phyloP scores from a whole-genome alignment of 371 early-diverging fungal species.

The Apophysomyces elegans region DNA sequence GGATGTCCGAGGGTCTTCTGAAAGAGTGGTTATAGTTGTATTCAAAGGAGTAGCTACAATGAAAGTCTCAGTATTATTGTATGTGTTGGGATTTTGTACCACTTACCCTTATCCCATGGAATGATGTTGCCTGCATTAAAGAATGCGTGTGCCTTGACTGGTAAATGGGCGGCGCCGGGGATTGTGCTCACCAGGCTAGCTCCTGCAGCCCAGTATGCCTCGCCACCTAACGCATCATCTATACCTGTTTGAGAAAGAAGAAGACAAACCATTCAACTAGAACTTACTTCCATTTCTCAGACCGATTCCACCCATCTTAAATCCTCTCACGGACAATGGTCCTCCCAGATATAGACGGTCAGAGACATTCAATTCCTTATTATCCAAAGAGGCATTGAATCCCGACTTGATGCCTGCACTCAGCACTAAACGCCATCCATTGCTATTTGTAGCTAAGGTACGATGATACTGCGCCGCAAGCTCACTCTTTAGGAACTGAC shows the following conservation, averaged over 20 bases:
- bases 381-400: conserved; percentile 55
- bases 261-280: background rate
- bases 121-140: conserved; percentile 84
- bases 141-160: conserved; percentile 85
- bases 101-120: conserved; percentile 50
- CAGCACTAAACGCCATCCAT: conserved; percentile 39
- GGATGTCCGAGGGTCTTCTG: conserved; percentile 64
- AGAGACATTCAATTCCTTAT: conserved; percentile 56
- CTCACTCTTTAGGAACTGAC: conserved; percentile 72
- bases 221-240: conserved; percentile 92
- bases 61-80: background rate
- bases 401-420: conserved; percentile 55
- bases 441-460: conserved; percentile 15
- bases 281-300: conserved; percentile 75
- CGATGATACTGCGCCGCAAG: conserved; percentile 57
- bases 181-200: conserved; percentile 80
- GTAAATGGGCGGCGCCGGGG: conserved; percentile 65
- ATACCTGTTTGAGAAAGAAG: background rate
- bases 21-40: conserved; percentile 44
- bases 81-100: background rate
- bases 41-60: conserved; percentile 14
- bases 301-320: conserved; percentile 85
- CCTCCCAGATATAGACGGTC: conserved; percentile 93
- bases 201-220: conserved; percentile 79
- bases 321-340: conserved; percentile 85